A percentile compares a stretch with the other conserved stretches of the same genome.
phyloP scores from a whole-genome alignment of 495 filamentous ascomycete genomes.

The Pseudoneurospora amorphoporcata region DNA sequence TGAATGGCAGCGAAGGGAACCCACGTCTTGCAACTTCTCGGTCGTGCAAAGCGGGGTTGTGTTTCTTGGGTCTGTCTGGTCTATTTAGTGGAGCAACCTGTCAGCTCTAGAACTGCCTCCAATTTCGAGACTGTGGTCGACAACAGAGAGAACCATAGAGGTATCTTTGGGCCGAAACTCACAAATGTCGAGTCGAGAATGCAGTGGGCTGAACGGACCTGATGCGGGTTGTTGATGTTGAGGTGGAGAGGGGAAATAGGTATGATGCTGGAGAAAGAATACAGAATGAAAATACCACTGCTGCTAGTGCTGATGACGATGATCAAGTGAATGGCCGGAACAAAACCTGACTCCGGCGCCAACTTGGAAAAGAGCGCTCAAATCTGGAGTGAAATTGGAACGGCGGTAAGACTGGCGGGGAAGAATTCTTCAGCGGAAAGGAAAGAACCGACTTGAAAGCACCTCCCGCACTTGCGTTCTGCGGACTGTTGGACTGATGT shows the following conservation, averaged over 20 bases:
- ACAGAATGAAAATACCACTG: neutral
- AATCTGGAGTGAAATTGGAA: neutral
- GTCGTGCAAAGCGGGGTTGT: neutral
- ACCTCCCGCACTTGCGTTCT: neutral
- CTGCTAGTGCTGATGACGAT: neutral
- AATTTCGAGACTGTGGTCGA: neutral
- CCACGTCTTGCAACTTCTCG: neutral
- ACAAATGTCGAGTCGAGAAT: neutral
- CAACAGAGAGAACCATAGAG: neutral
- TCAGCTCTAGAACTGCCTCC: neutral
- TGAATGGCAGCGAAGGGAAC: neutral
- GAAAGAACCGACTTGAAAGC: neutral
- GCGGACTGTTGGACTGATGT: neutral
- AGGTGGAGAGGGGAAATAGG: neutral
- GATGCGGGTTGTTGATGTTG: neutral
- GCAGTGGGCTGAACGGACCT: neutral
- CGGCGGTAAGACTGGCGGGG: neutral
- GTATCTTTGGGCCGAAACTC: neutral
- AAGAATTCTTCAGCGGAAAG: neutral
- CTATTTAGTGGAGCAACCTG: neutral
- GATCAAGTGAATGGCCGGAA: neutral
- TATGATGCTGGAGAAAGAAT: neutral
- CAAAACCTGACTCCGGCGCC: neutral
- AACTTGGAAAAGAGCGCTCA: neutral
- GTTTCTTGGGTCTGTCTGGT: neutral